Percentiles rank a stretch among this genome's conserved stretches.
These are phyloP conservation scores for Colletotrichum sublineola DNA, from an alignment of 2,329 filamentous ascomycete genomes.

Conservation along the genomic window DNA sequence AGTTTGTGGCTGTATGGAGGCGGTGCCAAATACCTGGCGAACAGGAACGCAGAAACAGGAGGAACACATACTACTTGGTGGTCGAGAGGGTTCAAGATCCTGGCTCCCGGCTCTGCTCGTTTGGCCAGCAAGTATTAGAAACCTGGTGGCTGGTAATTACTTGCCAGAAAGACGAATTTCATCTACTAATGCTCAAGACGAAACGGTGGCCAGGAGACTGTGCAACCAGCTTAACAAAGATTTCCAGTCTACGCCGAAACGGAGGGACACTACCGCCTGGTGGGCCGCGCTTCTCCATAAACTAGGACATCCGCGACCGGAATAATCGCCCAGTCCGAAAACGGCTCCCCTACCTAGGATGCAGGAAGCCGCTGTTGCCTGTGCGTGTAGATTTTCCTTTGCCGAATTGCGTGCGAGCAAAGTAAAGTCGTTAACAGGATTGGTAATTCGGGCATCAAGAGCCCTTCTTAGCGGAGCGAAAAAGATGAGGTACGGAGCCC, in stretches of 20 bases:
- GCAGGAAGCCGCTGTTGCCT: background rate
- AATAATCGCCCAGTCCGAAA: background rate
- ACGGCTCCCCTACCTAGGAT: background rate
- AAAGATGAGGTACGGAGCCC: constrained; percentile 36
- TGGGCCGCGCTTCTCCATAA: background rate
- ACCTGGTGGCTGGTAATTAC: background rate
- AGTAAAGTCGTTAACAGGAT: constrained; percentile 10
- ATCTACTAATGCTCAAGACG: background rate
- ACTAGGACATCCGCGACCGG: background rate
- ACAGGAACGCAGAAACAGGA: background rate
- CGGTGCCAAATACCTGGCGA: background rate
- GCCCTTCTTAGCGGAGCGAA: constrained; percentile 28
- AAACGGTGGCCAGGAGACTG: background rate
- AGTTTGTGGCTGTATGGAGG: background rate
- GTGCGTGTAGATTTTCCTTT: background rate
- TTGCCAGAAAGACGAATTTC: too few relatives aligned
- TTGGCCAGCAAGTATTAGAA: background rate
- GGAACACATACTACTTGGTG: background rate
- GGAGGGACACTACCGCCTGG: constrained; percentile 14
- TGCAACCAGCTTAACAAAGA: background rate
- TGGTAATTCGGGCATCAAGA: constrained; percentile 40
- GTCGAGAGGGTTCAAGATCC: background rate
- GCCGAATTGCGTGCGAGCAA: background rate
- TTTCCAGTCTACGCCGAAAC: constrained; percentile 7
- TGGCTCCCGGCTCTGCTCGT: background rate